Evolutionary conservation across 1,139 yeast genomes (phyloP).

Genomic region (Taiozyma onychis): DNA sequence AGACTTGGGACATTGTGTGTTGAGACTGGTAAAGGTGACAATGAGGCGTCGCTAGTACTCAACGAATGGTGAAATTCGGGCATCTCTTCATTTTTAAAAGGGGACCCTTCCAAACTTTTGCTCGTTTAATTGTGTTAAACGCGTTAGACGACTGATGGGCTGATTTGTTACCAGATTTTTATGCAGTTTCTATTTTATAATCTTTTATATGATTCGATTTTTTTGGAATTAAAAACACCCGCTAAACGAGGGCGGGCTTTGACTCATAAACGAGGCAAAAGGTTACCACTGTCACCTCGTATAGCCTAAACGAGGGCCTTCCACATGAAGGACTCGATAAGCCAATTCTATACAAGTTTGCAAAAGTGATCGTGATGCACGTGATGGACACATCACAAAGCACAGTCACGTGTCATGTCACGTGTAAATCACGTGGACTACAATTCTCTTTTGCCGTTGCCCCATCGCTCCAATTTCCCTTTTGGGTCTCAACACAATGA

Average conservation of each 20-base stretch:
- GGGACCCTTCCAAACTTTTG: background rate
- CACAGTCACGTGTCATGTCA: background rate
- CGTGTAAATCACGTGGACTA: background rate
- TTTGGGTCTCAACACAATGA: background rate
- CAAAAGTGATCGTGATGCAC: background rate
- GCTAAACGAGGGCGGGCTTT: background rate
- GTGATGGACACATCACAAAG: background rate
- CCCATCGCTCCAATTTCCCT: background rate
- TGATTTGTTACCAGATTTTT: background rate
- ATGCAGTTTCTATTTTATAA: background rate
- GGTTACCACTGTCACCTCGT: background rate
- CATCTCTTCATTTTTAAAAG: background rate
- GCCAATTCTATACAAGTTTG: no score
- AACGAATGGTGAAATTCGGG: background rate
- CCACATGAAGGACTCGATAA: no score
- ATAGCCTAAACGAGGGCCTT: background rate
- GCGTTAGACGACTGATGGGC: background rate
- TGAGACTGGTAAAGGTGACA: background rate
- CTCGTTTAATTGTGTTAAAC: background rate
- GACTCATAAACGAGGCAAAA: background rate
- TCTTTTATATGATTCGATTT: background rate
- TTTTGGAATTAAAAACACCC: background rate
- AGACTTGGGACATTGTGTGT: constrained; percentile 9
- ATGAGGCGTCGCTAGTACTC: background rate
- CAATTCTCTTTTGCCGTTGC: background rate